These are phyloP conservation scores for Mitragyna speciosa DNA, from an alignment of 257 asterid genomes.

Conservation along the genomic window DNA sequence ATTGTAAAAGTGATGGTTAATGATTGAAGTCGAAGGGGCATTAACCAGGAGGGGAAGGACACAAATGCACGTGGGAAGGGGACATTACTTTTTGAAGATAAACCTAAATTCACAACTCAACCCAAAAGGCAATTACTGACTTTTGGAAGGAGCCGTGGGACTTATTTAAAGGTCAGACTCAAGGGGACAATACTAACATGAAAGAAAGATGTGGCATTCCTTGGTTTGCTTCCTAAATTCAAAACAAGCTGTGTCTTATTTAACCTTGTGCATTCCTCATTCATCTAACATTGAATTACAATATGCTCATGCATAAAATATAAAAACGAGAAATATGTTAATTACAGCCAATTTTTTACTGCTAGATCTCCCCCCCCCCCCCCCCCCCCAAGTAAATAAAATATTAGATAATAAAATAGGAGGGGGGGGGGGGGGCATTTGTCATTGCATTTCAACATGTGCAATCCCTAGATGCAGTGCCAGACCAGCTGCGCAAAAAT, in stretches of 20 bases:
- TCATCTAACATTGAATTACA: background rate
- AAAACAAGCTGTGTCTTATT: constrained; percentile 9
- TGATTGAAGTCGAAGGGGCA: constrained; percentile 15
- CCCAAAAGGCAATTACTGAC: no score
- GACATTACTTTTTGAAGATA: no score
- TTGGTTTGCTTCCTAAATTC: constrained; percentile 26
- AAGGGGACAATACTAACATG: constrained; percentile 40
- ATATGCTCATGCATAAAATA: no score
- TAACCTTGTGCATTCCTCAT: background rate
- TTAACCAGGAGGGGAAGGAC: background rate
- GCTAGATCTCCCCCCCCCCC: no score
- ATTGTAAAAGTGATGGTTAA: background rate
- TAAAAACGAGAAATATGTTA: no score
- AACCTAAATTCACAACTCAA: no score
- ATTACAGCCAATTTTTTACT: no score
- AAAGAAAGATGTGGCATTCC: constrained; percentile 31
- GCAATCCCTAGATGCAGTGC: background rate
- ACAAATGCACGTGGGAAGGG: constrained; percentile 36
- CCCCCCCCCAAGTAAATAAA: background rate
- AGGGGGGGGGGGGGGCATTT: no score
- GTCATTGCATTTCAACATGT: background rate
- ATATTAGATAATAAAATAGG: no score
- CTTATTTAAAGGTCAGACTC: no score
- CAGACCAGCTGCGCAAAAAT: background rate
- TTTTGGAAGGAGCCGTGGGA: no score